Conservation (phyloP, 2,329 filamentous ascomycete genomes). For the Beauveria australis region DNA sequence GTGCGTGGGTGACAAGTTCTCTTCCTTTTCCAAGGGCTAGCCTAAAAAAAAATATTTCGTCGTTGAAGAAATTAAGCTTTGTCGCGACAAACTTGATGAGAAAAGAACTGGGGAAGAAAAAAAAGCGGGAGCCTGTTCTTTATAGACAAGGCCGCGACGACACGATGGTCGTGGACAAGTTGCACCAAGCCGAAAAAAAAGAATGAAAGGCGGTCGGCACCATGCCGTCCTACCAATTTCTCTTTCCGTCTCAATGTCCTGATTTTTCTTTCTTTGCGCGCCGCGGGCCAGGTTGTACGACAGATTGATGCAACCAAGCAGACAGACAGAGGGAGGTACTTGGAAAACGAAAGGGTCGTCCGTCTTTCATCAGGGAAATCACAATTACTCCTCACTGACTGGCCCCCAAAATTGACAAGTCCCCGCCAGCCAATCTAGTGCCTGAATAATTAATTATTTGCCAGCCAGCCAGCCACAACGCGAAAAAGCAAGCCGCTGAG, state of each 20-base stretch:
- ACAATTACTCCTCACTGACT: no score
- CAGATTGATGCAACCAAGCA: no score
- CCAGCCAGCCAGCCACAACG: no score
- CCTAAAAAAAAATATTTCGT: neutral
- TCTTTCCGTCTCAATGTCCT: no score
- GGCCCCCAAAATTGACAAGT: no score
- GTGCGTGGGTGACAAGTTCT: slow-evolving; percentile 3
- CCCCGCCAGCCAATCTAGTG: no score
- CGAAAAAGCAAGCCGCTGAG: no score
- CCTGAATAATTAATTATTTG: no score
- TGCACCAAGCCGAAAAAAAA: neutral
- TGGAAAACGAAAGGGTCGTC: no score
- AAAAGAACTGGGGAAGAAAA: neutral
- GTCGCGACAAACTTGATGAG: neutral
- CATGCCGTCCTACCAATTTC: neutral
- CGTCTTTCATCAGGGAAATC: no score
- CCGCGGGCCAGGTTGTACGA: neutral
- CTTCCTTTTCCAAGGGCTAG: neutral
- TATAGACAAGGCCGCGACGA: neutral
- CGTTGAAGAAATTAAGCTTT: neutral
- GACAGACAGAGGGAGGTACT: no score
- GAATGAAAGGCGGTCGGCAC: neutral
- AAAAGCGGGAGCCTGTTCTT: neutral
- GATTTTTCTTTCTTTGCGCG: neutral
- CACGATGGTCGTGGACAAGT: neutral